Percentiles rank a stretch among this genome's conserved stretches.
Conservation (phyloP, 176 grass and related monocot genomes). For the Cocos nucifera region DNA sequence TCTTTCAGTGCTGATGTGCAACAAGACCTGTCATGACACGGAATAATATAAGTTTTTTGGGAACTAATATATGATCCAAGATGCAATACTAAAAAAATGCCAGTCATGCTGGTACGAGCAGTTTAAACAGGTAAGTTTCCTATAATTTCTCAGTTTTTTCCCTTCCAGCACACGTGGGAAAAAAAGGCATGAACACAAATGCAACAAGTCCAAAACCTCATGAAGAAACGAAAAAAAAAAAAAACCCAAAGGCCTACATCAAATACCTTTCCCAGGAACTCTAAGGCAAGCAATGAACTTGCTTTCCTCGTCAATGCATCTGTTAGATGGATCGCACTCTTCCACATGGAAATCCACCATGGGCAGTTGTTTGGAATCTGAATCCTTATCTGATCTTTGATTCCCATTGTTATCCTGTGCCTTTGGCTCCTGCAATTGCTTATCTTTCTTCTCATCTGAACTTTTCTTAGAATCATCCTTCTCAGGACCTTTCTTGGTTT, state of each 20-base stretch:
- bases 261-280: constrained; percentile 77
- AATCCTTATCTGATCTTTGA: constrained; percentile 12
- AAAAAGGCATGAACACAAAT: too few species aligned
- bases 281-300: constrained; percentile 76
- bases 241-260: constrained; percentile 7
- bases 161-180: too few species aligned
- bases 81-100: too few species aligned
- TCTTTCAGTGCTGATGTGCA: too few species aligned
- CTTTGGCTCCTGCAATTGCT: constrained; percentile 5
- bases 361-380: not conserved
- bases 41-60: too few species aligned
- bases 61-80: too few species aligned
- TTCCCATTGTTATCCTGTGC: constrained; percentile 4
- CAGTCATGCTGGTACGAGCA: too few species aligned
- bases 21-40: too few species aligned
- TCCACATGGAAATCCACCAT: constrained; percentile 25
- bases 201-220: too few species aligned
- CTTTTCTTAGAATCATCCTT: constrained; percentile 29
- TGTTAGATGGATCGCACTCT: constrained; percentile 68
- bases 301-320: constrained; percentile 51
- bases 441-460: constrained; percentile 21
- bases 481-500: constrained; percentile 19
- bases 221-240: constrained; percentile 6
- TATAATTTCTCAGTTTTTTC: too few species aligned
- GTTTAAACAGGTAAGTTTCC: too few species aligned